Conservation (phyloP, 176 grass and related monocot species). For the Metroxylon sagu region DNA sequence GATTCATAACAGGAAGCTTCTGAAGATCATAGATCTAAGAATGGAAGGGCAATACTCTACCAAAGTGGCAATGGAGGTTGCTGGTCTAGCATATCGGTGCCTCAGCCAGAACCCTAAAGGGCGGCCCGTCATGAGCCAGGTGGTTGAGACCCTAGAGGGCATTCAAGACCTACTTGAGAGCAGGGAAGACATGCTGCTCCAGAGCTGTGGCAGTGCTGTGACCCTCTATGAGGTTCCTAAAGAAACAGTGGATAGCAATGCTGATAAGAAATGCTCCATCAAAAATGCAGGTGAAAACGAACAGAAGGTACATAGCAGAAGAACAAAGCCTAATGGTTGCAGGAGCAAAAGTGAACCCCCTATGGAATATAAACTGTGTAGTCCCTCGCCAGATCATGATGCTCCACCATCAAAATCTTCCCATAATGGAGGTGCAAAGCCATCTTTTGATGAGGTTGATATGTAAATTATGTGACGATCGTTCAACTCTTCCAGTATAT, state of each 20-base stretch:
- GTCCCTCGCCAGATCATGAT: slow-evolving; percentile 65
- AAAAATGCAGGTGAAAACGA: neutral
- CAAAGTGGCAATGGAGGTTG: slow-evolving; percentile 54
- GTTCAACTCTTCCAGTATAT: no score
- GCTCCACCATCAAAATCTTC: slow-evolving; percentile 19
- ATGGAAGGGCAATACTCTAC: slow-evolving; percentile 84
- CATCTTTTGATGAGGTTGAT: slow-evolving; percentile 35
- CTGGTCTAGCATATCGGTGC: slow-evolving; percentile 64
- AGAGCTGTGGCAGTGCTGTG: slow-evolving; percentile 45
- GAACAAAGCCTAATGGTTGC: slow-evolving; percentile 49
- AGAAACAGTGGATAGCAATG: slow-evolving; percentile 23
- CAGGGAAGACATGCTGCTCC: slow-evolving; percentile 52
- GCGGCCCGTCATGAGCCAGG: slow-evolving; percentile 60
- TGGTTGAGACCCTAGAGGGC: slow-evolving; percentile 41
- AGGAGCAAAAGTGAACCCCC: slow-evolving; percentile 89
- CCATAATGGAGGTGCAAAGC: slow-evolving; percentile 22
- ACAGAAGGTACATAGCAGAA: slow-evolving; percentile 27
- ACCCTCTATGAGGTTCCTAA: slow-evolving; percentile 65
- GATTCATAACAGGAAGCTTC: slow-evolving; percentile 68
- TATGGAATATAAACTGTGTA: slow-evolving; percentile 64
- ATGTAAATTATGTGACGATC: no score
- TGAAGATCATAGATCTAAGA: slow-evolving; percentile 83
- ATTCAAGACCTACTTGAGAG: slow-evolving; percentile 64
- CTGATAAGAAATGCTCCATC: slow-evolving; percentile 4
- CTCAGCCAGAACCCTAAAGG: slow-evolving; percentile 91